Base-by-base conservation (phyloP, 208 protist genomes). In the Trypanosoma grayi region DNA sequence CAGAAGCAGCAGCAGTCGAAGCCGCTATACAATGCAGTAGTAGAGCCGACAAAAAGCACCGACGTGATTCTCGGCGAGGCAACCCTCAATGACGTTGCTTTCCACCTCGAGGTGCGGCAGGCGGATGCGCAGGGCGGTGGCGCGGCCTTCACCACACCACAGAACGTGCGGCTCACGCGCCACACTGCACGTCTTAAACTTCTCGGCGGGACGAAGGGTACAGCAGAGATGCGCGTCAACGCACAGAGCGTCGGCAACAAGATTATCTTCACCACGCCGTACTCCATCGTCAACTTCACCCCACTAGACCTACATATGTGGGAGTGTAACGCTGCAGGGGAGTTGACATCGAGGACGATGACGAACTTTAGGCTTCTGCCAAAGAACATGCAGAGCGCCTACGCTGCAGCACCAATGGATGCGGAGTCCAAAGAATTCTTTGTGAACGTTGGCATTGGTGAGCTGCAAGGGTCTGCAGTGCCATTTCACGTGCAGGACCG, bases 401-500 rank as follows among this genome's bases (percentile, higher is more conserved):
- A 90, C 39, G 73, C 76, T 20, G 89, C 89, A 34, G 55, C 74
- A 37, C 81, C 89, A 27, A 62, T 51, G 11, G 61, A 54, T 18
- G 43, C 63, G n/a, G 45, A 59, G 30, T 55, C 56, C 18, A 75
- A 81, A 25, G 64, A 83, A 54, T 90, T 95, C 57, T 91, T 91
- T 63, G 89, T 94, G 16, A 87, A 80, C 57, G 24, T 94, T 20
- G 69, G 66, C 31, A 60, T 62, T 51, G 72, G 63, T 37, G 47
- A 73, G 30, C 71, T 76, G 55, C 14, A 55, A n/a, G 76, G 73
- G 48, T 62, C 40, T 63, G 73, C 64, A 25, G 62, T 95, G 16
- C 89, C 89, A 4, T 59, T 95, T 34, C 89, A 95, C 52, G 85
- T 86, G 8, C 85, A 92, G 55, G 79, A 86, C 65, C 70, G 83